A percentile compares a stretch with the other conserved stretches of the same genome.
Evolutionary conservation across 2,329 filamentous ascomycete genomes (phyloP).

Genomic region (Clonostachys rosea): DNA sequence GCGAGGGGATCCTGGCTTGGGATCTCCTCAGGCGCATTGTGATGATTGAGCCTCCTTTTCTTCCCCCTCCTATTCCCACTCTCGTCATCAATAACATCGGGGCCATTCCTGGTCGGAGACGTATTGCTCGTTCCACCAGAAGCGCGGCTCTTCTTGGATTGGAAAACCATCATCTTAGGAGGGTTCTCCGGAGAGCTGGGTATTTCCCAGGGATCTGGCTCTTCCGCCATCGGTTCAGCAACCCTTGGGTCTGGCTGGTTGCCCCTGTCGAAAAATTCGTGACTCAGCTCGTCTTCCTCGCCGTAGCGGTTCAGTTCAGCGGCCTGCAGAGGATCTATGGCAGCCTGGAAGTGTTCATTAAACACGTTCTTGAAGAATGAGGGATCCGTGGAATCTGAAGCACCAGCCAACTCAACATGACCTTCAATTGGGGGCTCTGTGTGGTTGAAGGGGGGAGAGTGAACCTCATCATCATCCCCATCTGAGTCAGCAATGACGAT

Average conservation of each 20-base stretch:
- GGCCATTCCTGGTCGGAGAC: too few species aligned
- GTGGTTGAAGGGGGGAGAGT: constrained; percentile 9
- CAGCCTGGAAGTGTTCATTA: constrained; percentile 34
- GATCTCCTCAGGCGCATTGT: too few species aligned
- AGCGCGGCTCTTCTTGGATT: too few species aligned
- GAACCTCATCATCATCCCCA: constrained; percentile 21
- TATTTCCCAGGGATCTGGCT: constrained; percentile 34
- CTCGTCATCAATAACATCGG: not conserved
- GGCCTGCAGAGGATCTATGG: constrained; percentile 4
- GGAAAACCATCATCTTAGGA: too few species aligned
- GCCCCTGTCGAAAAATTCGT: too few species aligned
- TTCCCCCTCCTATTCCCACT: not conserved
- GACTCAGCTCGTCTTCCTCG: too few species aligned
- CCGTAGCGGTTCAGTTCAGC: too few species aligned
- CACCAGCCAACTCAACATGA: constrained; percentile 11
- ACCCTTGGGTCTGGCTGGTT: too few species aligned
- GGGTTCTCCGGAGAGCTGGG: constrained; percentile 28
- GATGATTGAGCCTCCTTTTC: constrained; percentile 1
- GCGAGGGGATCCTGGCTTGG: too few species aligned
- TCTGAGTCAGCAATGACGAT: constrained; percentile 31
- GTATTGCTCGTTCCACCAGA: too few species aligned
- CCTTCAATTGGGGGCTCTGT: constrained; percentile 13
- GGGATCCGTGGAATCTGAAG: constrained; percentile 38
- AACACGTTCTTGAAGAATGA: constrained; percentile 42
- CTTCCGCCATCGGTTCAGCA: constrained; percentile 10